These are phyloP conservation scores for Margaritispora aquatica DNA, from an alignment of 495 filamentous ascomycete genomes.

Conservation along the genomic window DNA sequence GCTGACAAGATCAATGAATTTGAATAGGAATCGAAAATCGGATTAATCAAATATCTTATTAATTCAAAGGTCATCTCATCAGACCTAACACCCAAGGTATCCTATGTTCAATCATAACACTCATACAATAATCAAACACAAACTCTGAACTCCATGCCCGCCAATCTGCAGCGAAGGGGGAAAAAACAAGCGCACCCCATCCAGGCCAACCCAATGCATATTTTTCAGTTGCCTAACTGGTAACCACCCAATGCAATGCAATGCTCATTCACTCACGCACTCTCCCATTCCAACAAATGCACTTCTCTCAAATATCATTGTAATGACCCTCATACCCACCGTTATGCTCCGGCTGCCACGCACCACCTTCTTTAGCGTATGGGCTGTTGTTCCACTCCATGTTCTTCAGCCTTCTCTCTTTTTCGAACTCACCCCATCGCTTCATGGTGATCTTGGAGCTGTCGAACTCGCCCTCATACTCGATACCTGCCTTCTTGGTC, in stretches of 20 bases:
- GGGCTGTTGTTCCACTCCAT: conserved; percentile 9
- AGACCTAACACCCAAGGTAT: conserved; percentile 11
- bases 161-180: too few species aligned
- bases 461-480: conserved; percentile 94
- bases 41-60: not conserved
- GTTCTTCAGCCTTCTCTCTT: conserved; percentile 33
- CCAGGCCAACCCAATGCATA: not conserved
- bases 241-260: conserved; percentile 17
- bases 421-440: conserved; percentile 95
- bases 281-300: not conserved
- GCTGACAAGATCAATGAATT: too few species aligned
- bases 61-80: not conserved
- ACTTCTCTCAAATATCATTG: conserved; percentile 19
- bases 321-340: conserved; percentile 20
- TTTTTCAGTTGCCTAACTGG: not conserved
- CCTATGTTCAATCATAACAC: conserved; percentile 1
- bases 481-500: conserved; percentile 68
- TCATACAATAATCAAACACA: not conserved
- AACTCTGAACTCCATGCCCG: not conserved
- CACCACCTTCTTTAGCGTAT: conserved; percentile 14
- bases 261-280: not conserved
- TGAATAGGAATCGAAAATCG: too few species aligned
- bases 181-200: not conserved
- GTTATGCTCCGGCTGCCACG: conserved; percentile 5
- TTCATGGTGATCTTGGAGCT: conserved; percentile 98